These are phyloP conservation scores for Pachyrhizus erosus DNA, from an alignment of 306 rosid genomes.

Conservation along the genomic window DNA sequence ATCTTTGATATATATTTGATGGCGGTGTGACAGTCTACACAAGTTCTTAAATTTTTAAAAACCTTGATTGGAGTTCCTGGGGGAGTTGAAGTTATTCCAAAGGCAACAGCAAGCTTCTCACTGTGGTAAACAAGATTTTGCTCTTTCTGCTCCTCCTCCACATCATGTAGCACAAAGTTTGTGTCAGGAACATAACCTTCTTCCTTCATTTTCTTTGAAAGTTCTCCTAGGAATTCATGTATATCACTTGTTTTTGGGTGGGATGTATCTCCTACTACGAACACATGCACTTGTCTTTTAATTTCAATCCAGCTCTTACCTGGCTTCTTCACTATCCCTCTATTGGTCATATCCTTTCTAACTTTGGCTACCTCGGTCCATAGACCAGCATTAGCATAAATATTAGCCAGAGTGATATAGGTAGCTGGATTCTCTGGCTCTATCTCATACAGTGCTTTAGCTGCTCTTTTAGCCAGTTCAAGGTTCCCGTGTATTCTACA, in stretches of 20 bases:
- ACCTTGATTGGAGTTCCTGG: slow-evolving; percentile 22
- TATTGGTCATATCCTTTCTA: not conserved
- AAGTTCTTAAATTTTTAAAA: slow-evolving; percentile 20
- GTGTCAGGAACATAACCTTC: slow-evolving; percentile 24
- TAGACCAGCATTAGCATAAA: slow-evolving; percentile 14
- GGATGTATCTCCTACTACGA: slow-evolving; percentile 14
- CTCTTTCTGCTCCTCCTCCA: slow-evolving; percentile 20
- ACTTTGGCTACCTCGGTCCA: slow-evolving; percentile 12
- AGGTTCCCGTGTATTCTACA: slow-evolving; percentile 23
- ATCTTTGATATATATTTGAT: slow-evolving; percentile 21
- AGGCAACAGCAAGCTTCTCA: slow-evolving; percentile 22
- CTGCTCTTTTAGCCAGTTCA: slow-evolving; percentile 21
- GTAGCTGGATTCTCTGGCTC: slow-evolving; percentile 10
- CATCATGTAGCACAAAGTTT: slow-evolving; percentile 21
- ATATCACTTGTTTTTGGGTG: slow-evolving; percentile 8
- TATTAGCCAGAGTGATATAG: slow-evolving; percentile 23
- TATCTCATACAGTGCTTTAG: slow-evolving; percentile 3
- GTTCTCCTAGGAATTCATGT: slow-evolving; percentile 4
- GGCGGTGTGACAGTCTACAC: slow-evolving; percentile 19
- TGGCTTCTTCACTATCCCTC: slow-evolving; percentile 14
- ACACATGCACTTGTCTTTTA: slow-evolving; percentile 17
- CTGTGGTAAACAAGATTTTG: slow-evolving; percentile 20
- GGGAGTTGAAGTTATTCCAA: slow-evolving; percentile 8
- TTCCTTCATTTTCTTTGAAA: slow-evolving; percentile 9
- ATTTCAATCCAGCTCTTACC: slow-evolving; percentile 23